Percentiles rank a stretch among this genome's conserved stretches.
phyloP scores from a whole-genome alignment of 1,284 basidiomycete species.

The Apiotrichum montevideense region DNA sequence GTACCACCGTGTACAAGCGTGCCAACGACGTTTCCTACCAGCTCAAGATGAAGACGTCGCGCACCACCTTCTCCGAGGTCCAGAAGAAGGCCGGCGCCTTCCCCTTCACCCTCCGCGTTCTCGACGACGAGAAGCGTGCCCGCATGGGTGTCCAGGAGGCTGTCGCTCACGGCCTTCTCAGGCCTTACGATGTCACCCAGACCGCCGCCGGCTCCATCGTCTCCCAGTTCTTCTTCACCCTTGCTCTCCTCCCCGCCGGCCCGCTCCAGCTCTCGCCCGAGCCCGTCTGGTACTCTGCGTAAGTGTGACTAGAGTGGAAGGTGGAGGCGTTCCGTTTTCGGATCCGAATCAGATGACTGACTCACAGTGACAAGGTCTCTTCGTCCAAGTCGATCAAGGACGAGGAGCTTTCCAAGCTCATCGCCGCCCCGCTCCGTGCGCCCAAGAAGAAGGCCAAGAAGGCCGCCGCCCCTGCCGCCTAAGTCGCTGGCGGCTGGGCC shows the following conservation, averaged over 20 bases:
- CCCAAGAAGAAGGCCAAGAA: constrained; percentile 90
- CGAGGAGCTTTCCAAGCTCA: constrained; percentile 69
- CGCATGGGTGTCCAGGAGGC: constrained; percentile 95
- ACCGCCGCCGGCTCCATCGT: constrained; percentile 73
- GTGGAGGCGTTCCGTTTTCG: constrained; percentile 73
- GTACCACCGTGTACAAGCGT: constrained; percentile 90
- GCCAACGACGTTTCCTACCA: constrained; percentile 84
- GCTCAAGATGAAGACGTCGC: constrained; percentile 95
- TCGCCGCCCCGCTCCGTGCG: constrained; percentile 75
- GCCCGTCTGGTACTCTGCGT: constrained; percentile 86
- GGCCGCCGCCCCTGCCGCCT: constrained; percentile 50
- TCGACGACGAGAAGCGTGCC: constrained; percentile 93
- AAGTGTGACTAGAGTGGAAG: constrained; percentile 17
- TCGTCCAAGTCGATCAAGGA: constrained; percentile 84
- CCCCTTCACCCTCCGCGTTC: constrained; percentile 89
- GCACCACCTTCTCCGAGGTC: constrained; percentile 90
- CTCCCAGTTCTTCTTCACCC: constrained; percentile 90
- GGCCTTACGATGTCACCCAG: constrained; percentile 52
- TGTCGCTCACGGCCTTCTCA: constrained; percentile 65
- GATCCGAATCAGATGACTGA: constrained; percentile 59
- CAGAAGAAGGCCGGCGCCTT: constrained; percentile 96
- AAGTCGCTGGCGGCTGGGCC: not conserved
- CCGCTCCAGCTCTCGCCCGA: constrained; percentile 78
- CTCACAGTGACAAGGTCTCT: constrained; percentile 56
- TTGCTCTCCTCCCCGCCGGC: constrained; percentile 77